Evolutionary conservation across 768 basidiomycete species (phyloP).

Genomic region (Hortiboletus flavorubellus): DNA sequence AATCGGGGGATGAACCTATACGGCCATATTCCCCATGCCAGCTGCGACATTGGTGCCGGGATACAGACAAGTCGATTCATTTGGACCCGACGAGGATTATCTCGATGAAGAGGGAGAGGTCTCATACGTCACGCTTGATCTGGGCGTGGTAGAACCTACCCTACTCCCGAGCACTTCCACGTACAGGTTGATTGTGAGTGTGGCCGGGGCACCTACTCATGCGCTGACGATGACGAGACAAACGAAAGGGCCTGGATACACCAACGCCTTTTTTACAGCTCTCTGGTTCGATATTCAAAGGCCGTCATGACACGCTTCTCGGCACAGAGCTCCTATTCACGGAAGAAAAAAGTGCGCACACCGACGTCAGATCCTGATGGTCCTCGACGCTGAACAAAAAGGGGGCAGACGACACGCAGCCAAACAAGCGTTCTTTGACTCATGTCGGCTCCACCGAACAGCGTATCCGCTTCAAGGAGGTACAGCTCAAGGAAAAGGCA

Average conservation of each 20-base stretch:
- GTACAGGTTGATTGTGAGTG: conserved; percentile 71
- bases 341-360: conserved; percentile 56
- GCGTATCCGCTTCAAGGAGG: conserved; percentile 71
- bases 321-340: conserved; percentile 77
- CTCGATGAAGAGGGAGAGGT: conserved; percentile 53
- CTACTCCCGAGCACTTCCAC: conserved; percentile 67
- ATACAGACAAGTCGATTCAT: conserved; percentile 62
- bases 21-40: conserved; percentile 10
- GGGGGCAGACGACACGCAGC: conserved; percentile 41
- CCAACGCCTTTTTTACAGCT: conserved; percentile 75
- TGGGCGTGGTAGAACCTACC: conserved; percentile 68
- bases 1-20: not conserved
- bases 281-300: conserved; percentile 71
- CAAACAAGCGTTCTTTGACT: conserved; percentile 46
- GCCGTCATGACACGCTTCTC: conserved; percentile 60
- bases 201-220: not conserved
- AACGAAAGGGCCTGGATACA: conserved; percentile 66
- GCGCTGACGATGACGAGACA: not conserved
- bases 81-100: conserved; percentile 68
- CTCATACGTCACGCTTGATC: conserved; percentile 69
- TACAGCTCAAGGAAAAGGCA: conserved; percentile 47
- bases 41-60: conserved; percentile 45
- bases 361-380: not conserved
- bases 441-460: conserved; percentile 63
- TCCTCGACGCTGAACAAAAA: not conserved